These are phyloP conservation scores for Leishmania braziliensis DNA, from an alignment of 208 protist genomes.

Conservation along the genomic window DNA sequence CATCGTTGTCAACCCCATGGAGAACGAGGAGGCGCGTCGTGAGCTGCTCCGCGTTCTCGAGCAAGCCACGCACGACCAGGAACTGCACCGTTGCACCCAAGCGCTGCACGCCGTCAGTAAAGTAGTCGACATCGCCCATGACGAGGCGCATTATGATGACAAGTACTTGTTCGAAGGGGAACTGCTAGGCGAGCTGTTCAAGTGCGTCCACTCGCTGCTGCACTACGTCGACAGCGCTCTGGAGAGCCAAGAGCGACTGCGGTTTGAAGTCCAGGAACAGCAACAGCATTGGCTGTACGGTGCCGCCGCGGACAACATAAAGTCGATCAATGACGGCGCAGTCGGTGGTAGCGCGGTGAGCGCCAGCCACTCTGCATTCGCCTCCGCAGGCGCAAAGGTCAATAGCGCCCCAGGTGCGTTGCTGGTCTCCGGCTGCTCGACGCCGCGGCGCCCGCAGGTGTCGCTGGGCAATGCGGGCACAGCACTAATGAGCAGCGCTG, in stretches of 20 bases:
- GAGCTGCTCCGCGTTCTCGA: constrained; percentile 74
- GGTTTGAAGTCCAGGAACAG: constrained; percentile 38
- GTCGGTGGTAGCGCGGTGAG: not conserved
- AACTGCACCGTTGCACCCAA: constrained; percentile 68
- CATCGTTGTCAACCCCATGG: constrained; percentile 46
- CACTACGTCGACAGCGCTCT: constrained; percentile 71
- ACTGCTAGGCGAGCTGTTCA: constrained; percentile 56
- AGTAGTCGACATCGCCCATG: constrained; percentile 38
- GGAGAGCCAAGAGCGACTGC: constrained; percentile 67
- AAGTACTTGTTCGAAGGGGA: constrained; percentile 40
- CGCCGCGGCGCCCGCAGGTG: constrained; percentile 22
- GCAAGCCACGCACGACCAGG: constrained; percentile 64
- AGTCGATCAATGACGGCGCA: not conserved
- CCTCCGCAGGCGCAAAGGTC: not conserved
- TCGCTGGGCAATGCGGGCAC: not conserved
- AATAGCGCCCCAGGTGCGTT: not conserved
- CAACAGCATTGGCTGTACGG: constrained; percentile 21
- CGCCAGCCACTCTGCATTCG: not conserved
- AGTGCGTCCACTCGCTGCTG: constrained; percentile 50
- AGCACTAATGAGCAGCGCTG: constrained; percentile 12
- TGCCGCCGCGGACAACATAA: not conserved
- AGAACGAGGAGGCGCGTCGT: constrained; percentile 44
- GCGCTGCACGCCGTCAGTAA: constrained; percentile 52
- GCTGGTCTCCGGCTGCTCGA: constrained; percentile 15
- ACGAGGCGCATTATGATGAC: constrained; percentile 17